phyloP scores from a whole-genome alignment of 768 basidiomycete genomes.

The Podaxis rugospora region DNA sequence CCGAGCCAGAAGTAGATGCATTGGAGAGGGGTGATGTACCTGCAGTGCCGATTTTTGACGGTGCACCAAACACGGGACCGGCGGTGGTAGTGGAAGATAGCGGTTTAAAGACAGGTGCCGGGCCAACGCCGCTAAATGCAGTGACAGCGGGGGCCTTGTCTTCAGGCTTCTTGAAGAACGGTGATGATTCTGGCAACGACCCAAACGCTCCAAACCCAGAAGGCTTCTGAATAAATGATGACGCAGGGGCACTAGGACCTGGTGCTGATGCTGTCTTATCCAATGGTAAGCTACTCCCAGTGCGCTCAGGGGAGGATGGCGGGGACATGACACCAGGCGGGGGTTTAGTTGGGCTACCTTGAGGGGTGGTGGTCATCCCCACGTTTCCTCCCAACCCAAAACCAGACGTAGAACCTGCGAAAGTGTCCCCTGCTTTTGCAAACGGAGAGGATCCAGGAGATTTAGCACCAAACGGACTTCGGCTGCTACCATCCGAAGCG shows the following conservation, averaged over 20 bases:
- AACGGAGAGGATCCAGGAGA: background rate
- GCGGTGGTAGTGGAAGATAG: slow-evolving; percentile 20
- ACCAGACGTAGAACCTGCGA: background rate
- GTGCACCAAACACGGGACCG: slow-evolving; percentile 34
- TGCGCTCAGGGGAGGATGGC: slow-evolving; percentile 5
- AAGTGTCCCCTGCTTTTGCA: background rate
- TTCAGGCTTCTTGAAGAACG: slow-evolving; percentile 45
- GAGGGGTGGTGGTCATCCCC: background rate
- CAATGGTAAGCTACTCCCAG: background rate
- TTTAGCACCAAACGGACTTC: background rate
- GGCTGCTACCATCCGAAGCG: background rate
- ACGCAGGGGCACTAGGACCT: slow-evolving; percentile 7
- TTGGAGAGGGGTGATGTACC: slow-evolving; percentile 14
- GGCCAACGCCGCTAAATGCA: slow-evolving; percentile 28
- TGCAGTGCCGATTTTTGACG: slow-evolving; percentile 25
- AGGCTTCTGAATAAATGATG: slow-evolving; percentile 32
- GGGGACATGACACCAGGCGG: slow-evolving; percentile 1
- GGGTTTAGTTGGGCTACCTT: background rate
- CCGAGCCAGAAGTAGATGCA: slow-evolving; percentile 16
- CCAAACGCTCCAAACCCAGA: slow-evolving; percentile 47
- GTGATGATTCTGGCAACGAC: slow-evolving; percentile 39
- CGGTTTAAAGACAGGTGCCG: background rate
- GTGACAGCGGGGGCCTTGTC: slow-evolving; percentile 30
- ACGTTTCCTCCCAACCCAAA: background rate
- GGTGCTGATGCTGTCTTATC: background rate